These are phyloP conservation scores for Aspergillus affinis DNA, from an alignment of 495 filamentous ascomycete genomes.

Conservation along the genomic window DNA sequence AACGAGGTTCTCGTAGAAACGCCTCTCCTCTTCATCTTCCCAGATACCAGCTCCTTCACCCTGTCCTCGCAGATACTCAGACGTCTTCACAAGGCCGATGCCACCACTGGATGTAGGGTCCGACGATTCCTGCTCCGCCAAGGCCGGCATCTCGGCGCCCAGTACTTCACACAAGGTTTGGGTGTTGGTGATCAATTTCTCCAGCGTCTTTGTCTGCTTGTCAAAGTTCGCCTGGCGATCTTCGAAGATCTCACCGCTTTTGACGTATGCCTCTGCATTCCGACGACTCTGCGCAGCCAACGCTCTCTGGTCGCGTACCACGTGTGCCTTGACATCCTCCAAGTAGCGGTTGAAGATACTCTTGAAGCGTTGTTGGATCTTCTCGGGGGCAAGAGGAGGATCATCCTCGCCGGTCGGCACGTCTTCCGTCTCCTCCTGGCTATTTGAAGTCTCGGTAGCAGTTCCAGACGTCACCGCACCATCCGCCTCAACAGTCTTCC, in stretches of 20 bases:
- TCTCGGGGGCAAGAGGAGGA: constrained; percentile 68
- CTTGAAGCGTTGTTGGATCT: constrained; percentile 81
- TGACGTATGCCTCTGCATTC: constrained; percentile 97
- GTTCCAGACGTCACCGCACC: constrained; percentile 59
- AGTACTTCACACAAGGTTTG: constrained; percentile 87
- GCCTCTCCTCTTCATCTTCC: constrained; percentile 97
- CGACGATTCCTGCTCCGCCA: constrained; percentile 76
- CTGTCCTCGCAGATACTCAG: constrained; percentile 87
- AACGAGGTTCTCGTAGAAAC: constrained; percentile 95
- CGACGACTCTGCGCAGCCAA: constrained; percentile 80
- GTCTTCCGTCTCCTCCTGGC: constrained; percentile 42
- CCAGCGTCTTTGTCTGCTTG: constrained; percentile 85
- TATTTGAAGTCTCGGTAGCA: constrained; percentile 48
- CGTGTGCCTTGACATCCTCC: constrained; percentile 87
- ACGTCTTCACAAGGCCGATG: constrained; percentile 91
- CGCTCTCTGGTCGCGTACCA: constrained; percentile 85
- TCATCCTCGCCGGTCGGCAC: constrained; percentile 49
- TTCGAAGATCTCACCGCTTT: constrained; percentile 97
- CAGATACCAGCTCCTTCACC: constrained; percentile 95
- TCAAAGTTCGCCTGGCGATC: constrained; percentile 96
- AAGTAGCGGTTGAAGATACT: constrained; percentile 89
- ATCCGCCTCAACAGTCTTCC: constrained; percentile 84
- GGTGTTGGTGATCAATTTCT: constrained; percentile 86
- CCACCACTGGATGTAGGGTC: constrained; percentile 63
- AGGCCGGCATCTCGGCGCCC: constrained; percentile 90